phyloP scores from a whole-genome alignment of 2,329 filamentous ascomycete genomes.

The Neophaeococcomyces aloes region DNA sequence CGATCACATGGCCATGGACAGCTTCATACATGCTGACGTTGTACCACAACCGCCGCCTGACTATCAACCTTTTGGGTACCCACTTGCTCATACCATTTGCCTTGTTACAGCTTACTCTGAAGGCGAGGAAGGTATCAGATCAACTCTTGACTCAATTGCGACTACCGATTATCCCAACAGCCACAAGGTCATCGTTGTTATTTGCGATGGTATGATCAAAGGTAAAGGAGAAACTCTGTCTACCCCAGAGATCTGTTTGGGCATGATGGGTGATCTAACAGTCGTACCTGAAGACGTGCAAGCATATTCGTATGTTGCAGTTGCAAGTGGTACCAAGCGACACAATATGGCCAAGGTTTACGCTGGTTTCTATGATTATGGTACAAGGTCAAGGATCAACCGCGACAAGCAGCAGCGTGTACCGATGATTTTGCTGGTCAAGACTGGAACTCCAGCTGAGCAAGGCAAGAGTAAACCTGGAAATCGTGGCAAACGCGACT shows the following conservation, averaged over 20 bases:
- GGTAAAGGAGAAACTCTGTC: conserved; percentile 77
- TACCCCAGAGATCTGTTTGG: conserved; percentile 79
- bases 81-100: conserved; percentile 85
- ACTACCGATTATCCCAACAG: conserved; percentile 99
- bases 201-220: conserved; percentile 97
- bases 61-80: conserved; percentile 95
- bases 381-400: conserved; percentile 66
- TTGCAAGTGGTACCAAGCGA: conserved; percentile 87
- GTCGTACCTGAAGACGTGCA: conserved; percentile 70
- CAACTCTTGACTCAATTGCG: conserved; percentile 88
- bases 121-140: conserved; percentile 82
- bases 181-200: conserved; percentile 91
- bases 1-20: conserved; percentile 70
- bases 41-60: conserved; percentile 93
- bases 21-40: conserved; percentile 93
- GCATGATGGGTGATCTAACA: conserved; percentile 91
- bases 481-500: conserved; percentile 96
- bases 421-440: conserved; percentile 93
- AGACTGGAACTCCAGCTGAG: conserved; percentile 89
- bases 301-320: conserved; percentile 90
- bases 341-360: conserved; percentile 99
- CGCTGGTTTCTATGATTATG: conserved; percentile 96
- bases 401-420: conserved; percentile 86
- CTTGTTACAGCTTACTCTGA: conserved; percentile 96
- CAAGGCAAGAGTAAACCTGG: conserved; percentile 72